Evolutionary conservation across 495 filamentous ascomycete species (phyloP), one percentile per base, ranked within the genome.

Genomic region (Penicillium ucsense): DNA sequence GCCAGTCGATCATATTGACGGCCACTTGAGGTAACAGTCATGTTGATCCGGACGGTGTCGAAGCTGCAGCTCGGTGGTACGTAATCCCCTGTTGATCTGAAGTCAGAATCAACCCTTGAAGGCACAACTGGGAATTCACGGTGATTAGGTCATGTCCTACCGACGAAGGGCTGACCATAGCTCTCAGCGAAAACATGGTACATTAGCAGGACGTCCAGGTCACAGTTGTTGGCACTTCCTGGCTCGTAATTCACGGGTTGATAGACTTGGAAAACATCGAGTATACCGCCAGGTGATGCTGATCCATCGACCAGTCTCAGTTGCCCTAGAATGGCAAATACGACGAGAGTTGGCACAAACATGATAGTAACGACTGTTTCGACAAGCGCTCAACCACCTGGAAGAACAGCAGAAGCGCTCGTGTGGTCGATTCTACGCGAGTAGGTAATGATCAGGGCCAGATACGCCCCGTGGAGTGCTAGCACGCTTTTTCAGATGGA

Each of bases 1-100:
- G 81, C 88, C 7, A 95, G 71, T 5, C 89, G 71, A 57, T 95
- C 89, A 66, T 77, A 95, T 53, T 95, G 88, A 3, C 77, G 71
- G 0, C 89, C 89, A 48, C 71, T 63, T 3, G 83, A 87, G 2
- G 81, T 80, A 31, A 88, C 83, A 0, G 85, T 94, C 45, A 95
- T 75, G 57, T 92, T 94, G 63, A 94, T 82, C 27, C 78, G 75
- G 10, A 91, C 81, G 8, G 83, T 75, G 51, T 91, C 92, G 68
- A 90, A 94, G 5, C 73, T 57, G 62, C 85, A 91, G 4, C 60
- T 52, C 1, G 84, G 84, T 2, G 89, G 89, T 0, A 63, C 73
- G 50, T 88, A 90, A 32, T 67, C 66, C 32, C 80, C 82, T 89
- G 51, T 20, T 38, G 7, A 20, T 46, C 8, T 8, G 3, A 35